Evolutionary conservation across 2,329 filamentous ascomycete species (phyloP).

Genomic region (Lomentospora prolificans): DNA sequence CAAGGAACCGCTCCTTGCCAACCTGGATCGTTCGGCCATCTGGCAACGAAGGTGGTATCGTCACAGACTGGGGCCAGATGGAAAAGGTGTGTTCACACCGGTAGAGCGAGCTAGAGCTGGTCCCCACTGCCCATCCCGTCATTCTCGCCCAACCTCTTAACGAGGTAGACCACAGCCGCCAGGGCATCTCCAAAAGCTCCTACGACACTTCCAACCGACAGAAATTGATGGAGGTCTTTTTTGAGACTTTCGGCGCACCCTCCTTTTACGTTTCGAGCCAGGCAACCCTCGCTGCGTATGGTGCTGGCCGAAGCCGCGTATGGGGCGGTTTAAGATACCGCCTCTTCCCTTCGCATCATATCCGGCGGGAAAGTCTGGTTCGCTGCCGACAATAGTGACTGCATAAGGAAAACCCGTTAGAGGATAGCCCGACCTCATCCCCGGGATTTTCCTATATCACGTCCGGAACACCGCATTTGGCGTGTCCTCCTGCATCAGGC

Average conservation of each 20-base stretch:
- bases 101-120: not conserved
- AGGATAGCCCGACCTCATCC: too few species aligned
- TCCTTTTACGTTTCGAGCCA: not conserved
- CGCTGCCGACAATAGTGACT: not conserved
- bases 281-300: not conserved
- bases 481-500: not conserved
- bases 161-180: not conserved
- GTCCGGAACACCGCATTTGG: not conserved
- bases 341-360: not conserved
- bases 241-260: not conserved
- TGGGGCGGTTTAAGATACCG: not conserved
- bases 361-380: not conserved
- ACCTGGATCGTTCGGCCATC: not conserved
- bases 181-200: not conserved
- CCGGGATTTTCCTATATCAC: not conserved
- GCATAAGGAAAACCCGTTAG: too few species aligned
- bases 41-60: too few species aligned
- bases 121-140: not conserved
- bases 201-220: not conserved
- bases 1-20: not conserved
- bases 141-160: not conserved
- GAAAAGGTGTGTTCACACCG: not conserved
- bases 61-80: not conserved
- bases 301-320: not conserved
- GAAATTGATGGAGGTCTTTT: not conserved